Percentiles rank a stretch among this genome's conserved stretches.
phyloP scores from a whole-genome alignment of 345 rosid genomes.

The Limnanthes douglasii region DNA sequence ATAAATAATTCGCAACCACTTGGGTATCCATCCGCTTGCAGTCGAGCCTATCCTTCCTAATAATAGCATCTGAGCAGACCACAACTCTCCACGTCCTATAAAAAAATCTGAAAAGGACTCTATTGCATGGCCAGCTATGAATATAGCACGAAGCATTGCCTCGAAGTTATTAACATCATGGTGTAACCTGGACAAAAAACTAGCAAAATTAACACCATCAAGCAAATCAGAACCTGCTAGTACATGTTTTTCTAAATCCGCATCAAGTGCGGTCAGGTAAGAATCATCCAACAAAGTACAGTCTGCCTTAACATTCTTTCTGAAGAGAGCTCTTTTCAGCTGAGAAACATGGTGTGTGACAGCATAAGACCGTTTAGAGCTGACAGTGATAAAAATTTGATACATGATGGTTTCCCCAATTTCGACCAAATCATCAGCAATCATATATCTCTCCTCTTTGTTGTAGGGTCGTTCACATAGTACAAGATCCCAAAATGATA shows the following conservation, averaged over 20 bases:
- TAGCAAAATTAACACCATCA: slow-evolving; percentile 63
- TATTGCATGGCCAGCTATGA: slow-evolving; percentile 92
- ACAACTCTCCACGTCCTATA: slow-evolving; percentile 90
- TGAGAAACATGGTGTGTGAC: too few relatives aligned
- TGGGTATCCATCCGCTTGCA: slow-evolving; percentile 96
- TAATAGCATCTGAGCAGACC: slow-evolving; percentile 93
- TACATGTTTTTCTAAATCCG: slow-evolving; percentile 63
- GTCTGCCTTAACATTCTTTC: too few relatives aligned
- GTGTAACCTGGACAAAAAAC: slow-evolving; percentile 62
- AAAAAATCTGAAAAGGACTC: slow-evolving; percentile 96
- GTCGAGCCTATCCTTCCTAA: slow-evolving; percentile 60
- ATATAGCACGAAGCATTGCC: slow-evolving; percentile 97
- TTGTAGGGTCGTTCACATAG: too few relatives aligned
- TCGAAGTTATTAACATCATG: slow-evolving; percentile 67
- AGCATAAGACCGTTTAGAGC: too few relatives aligned
- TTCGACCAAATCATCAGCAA: too few relatives aligned
- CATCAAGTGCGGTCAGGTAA: slow-evolving; percentile 57
- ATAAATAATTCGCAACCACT: slow-evolving; percentile 89
- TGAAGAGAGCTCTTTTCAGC: too few relatives aligned
- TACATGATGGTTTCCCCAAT: too few relatives aligned
- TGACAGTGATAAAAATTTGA: too few relatives aligned
- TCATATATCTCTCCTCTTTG: too few relatives aligned
- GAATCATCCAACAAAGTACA: too few relatives aligned
- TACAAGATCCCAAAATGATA: too few relatives aligned
- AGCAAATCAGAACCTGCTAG: slow-evolving; percentile 69